Percentiles rank a stretch among this genome's conserved stretches.
Evolutionary conservation across 768 basidiomycete species (phyloP).

Genomic region (Boletus pseudo-olivaceus): DNA sequence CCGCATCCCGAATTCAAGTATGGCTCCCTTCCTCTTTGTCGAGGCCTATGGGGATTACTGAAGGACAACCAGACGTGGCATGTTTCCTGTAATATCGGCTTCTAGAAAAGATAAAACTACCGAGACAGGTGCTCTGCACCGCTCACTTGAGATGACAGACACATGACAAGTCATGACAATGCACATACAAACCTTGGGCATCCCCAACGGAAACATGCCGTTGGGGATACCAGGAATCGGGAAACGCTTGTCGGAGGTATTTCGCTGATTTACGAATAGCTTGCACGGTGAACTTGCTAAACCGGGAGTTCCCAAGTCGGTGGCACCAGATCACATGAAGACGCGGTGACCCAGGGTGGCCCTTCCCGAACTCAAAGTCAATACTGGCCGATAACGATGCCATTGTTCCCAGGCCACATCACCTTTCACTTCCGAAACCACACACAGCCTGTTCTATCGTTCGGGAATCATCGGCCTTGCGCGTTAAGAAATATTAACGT

Average conservation of each 20-base stretch:
- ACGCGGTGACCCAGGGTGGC: background rate
- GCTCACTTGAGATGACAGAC: constrained; percentile 1
- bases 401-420: background rate
- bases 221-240: background rate
- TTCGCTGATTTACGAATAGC: background rate
- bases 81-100: background rate
- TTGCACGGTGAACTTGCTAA: background rate
- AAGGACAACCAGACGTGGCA: too few species aligned
- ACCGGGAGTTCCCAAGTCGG: background rate
- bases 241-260: background rate
- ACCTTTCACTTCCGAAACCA: background rate
- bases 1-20: too few species aligned
- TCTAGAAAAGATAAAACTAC: background rate
- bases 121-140: constrained; percentile 4
- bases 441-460: background rate
- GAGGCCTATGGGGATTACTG: background rate
- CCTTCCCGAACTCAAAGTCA: background rate
- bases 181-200: background rate
- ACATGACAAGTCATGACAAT: background rate
- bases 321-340: background rate
- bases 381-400: background rate
- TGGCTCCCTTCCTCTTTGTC: too few species aligned
- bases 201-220: background rate
- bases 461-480: background rate
- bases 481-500: background rate